Evolutionary conservation across 192 early-diverging fungal species (phyloP).

Genomic region (Podila horticola): DNA sequence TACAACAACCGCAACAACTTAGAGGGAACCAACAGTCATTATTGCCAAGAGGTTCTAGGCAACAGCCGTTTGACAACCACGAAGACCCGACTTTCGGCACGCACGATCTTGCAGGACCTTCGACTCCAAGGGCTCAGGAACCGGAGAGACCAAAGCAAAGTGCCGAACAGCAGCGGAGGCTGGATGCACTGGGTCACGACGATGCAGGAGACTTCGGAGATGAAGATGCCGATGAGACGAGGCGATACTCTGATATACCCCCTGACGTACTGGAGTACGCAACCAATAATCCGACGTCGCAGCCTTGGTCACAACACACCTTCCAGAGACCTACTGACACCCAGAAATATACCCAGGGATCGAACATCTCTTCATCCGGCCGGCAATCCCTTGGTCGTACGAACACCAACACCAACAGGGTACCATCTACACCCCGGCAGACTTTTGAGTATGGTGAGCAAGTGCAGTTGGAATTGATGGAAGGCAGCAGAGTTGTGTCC

Average conservation of each 20-base stretch:
- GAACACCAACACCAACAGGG: background rate
- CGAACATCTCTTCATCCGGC: background rate
- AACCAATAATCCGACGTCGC: background rate
- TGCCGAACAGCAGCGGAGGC: background rate
- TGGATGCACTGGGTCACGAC: background rate
- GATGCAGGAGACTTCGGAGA: background rate
- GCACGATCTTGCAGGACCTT: background rate
- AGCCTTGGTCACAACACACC: background rate
- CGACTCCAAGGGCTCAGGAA: background rate
- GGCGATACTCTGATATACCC: slow-evolving; percentile 2
- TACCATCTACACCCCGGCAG: background rate
- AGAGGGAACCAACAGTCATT: background rate
- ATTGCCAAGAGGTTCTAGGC: background rate
- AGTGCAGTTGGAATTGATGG: slow-evolving; percentile 38
- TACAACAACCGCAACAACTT: background rate
- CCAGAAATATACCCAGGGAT: slow-evolving; percentile 11
- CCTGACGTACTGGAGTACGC: background rate
- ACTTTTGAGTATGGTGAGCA: slow-evolving; percentile 30
- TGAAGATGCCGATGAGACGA: background rate
- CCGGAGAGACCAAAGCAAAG: background rate
- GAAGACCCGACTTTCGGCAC: background rate
- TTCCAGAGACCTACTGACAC: background rate
- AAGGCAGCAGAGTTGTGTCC: slow-evolving; percentile 20
- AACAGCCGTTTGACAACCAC: background rate
- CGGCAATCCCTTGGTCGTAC: background rate